phyloP scores from a whole-genome alignment of 2,329 filamentous ascomycete species.

The Scytalidium sp. region DNA sequence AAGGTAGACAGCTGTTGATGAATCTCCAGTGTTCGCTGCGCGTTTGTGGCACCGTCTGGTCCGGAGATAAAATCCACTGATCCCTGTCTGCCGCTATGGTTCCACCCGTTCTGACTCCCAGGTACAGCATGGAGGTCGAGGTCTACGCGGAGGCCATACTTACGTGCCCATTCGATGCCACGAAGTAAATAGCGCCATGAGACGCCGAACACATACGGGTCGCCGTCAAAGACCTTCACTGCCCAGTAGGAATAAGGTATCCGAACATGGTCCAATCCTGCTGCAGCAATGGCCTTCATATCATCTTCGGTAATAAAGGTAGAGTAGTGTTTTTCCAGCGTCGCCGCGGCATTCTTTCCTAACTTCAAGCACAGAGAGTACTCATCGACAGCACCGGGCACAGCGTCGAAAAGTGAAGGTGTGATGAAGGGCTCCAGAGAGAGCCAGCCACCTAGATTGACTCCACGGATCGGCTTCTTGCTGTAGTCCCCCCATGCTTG shows the following conservation, averaged over 20 bases:
- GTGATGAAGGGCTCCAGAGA: slow-evolving; percentile 94
- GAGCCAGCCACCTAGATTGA: slow-evolving; percentile 94
- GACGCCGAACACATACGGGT: slow-evolving; percentile 83
- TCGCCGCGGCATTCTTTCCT: slow-evolving; percentile 60
- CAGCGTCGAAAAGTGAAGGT: slow-evolving; percentile 74
- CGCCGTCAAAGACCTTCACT: slow-evolving; percentile 75
- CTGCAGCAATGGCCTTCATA: slow-evolving; percentile 79
- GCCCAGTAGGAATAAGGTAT: slow-evolving; percentile 97
- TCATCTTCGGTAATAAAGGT: slow-evolving; percentile 82
- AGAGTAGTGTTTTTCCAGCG: slow-evolving; percentile 88
- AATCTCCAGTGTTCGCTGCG: slow-evolving; percentile 77
- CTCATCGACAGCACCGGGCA: slow-evolving; percentile 73
- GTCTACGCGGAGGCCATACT: slow-evolving; percentile 88
- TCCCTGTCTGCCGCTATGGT: slow-evolving; percentile 85
- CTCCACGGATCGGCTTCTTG: slow-evolving; percentile 76
- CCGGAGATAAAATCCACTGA: slow-evolving; percentile 86
- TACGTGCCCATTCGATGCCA: slow-evolving; percentile 88
- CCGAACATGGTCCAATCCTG: slow-evolving; percentile 93
- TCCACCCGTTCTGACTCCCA: slow-evolving; percentile 96
- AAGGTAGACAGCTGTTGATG: slow-evolving; percentile 86
- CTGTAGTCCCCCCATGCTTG: slow-evolving; percentile 75
- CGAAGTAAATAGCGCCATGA: slow-evolving; percentile 93
- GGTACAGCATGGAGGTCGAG: slow-evolving; percentile 87
- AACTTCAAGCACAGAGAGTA: slow-evolving; percentile 74
- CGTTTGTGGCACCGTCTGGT: slow-evolving; percentile 76